Percentiles rank a stretch among this genome's conserved stretches.
Conservation (phyloP, 345 rosid species). For the Salix arbutifolia region DNA sequence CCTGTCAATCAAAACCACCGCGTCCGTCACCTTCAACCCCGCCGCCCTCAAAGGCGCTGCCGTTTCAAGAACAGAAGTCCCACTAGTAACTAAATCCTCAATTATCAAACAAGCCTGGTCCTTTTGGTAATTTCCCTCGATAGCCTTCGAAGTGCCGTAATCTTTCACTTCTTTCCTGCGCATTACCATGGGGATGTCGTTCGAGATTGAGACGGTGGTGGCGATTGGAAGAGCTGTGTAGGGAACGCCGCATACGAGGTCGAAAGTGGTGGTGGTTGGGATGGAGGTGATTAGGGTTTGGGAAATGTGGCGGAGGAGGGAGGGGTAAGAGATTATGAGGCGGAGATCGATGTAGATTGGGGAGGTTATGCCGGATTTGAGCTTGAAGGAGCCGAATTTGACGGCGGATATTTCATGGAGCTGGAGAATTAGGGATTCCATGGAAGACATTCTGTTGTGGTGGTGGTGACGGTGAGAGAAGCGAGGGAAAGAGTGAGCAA, state of each 20-base stretch:
- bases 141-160: conserved; percentile 80
- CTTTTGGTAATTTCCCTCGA: conserved; percentile 61
- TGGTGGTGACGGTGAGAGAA: not conserved
- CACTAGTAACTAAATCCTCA: conserved; percentile 90
- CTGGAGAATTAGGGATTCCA: conserved; percentile 76
- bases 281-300: conserved; percentile 61
- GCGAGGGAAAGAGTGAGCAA: not conserved
- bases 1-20: conserved; percentile 81
- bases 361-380: conserved; percentile 87
- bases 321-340: conserved; percentile 75
- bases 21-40: conserved; percentile 77
- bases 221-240: conserved; percentile 98
- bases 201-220: conserved; percentile 64
- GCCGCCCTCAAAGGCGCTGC: conserved; percentile 71
- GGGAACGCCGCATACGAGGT: conserved; percentile 84
- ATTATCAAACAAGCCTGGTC: conserved; percentile 61
- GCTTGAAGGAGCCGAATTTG: conserved; percentile 81
- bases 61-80: conserved; percentile 88
- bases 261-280: conserved; percentile 48
- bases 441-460: conserved; percentile 23
- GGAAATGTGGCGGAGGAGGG: conserved; percentile 75
- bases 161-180: conserved; percentile 92
- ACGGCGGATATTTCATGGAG: conserved; percentile 92
- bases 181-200: conserved; percentile 74
- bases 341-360: conserved; percentile 97